Percentiles rank a stretch among this genome's conserved stretches.
phyloP scores from a whole-genome alignment of 495 filamentous ascomycete species.

The Podospora conica region DNA sequence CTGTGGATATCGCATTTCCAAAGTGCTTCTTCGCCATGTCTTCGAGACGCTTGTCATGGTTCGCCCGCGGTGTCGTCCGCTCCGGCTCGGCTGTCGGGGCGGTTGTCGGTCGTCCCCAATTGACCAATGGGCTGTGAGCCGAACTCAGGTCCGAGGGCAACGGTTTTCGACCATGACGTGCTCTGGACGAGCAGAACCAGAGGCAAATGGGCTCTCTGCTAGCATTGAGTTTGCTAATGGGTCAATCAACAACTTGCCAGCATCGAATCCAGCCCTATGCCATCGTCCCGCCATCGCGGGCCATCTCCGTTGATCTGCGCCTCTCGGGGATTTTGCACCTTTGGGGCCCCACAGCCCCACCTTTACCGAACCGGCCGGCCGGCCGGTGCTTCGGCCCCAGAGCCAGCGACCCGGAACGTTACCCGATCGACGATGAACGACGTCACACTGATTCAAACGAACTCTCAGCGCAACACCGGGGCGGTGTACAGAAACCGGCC shows the following conservation, averaged over 20 bases:
- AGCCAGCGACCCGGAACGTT: neutral
- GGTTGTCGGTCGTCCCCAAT: slow-evolving; percentile 1
- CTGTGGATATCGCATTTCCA: neutral
- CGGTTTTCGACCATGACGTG: neutral
- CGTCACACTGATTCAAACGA: neutral
- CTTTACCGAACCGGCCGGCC: slow-evolving; percentile 15
- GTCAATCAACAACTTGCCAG: neutral
- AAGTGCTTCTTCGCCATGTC: neutral
- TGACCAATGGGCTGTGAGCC: neutral
- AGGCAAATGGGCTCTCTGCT: neutral
- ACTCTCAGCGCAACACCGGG: neutral
- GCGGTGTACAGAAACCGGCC: neutral
- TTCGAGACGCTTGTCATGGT: neutral
- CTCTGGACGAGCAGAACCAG: neutral
- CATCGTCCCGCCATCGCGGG: neutral
- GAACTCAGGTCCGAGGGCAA: neutral
- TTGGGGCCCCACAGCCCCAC: neutral
- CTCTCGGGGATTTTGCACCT: neutral
- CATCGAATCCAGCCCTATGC: neutral
- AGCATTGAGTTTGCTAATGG: neutral
- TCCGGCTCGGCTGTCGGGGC: slow-evolving; percentile 1
- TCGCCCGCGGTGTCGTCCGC: neutral
- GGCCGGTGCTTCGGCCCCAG: slow-evolving; percentile 3
- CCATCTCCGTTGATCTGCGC: neutral
- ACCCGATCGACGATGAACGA: slow-evolving; percentile 9